Base-by-base conservation (phyloP, 768 basidiomycete genomes). In the Cystoderma amianthinum region DNA sequence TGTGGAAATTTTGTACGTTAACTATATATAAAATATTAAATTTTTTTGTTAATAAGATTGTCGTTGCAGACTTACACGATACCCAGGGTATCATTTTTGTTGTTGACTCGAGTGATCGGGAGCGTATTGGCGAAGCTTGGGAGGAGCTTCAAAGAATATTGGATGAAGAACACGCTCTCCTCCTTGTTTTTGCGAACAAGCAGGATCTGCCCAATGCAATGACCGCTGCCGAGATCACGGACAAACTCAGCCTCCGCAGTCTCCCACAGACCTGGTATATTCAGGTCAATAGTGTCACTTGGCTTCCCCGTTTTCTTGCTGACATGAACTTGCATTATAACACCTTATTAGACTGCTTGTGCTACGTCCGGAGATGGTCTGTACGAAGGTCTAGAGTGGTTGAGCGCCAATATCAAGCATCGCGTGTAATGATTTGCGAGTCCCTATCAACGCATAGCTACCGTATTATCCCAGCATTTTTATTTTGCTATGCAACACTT, bases 1-100 rank as follows among this genome's bases (percentile, higher is more conserved):
- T 98, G 55, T 99, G 96, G 96, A 91, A 95, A 82, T 96, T 98
- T 75, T 99, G 95, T 95, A 59, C 59, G 92, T 81, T n/a, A n/a
- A n/a, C n/a, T n/a, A n/a, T n/a, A n/a, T n/a, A n/a, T n/a, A n/a
- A 48, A 44, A 55, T n/a, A n/a, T n/a, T 44, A n/a, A n/a, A n/a
- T n/a, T n/a, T n/a, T n/a, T n/a, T n/a, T n/a, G n/a, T n/a, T n/a
- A n/a, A n/a, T n/a, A n/a, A n/a, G n/a, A n/a, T n/a, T 60, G 98
- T 98, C 64, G 96, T 99, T 38, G 94, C 98, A 46, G 96, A 99
- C 64, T 99, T 96, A 40, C 96, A 96, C 86, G 87, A n/a, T n/a
- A n/a, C n/a, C n/a, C n/a, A n/a, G n/a, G n/a, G n/a, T n/a, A n/a
- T n/a, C n/a, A n/a, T n/a, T n/a, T n/a, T n/a, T n/a, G n/a, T n/a